These are phyloP conservation scores for Kuraishia capsulata DNA, from an alignment of 805 yeast species.

Conservation along the genomic window DNA sequence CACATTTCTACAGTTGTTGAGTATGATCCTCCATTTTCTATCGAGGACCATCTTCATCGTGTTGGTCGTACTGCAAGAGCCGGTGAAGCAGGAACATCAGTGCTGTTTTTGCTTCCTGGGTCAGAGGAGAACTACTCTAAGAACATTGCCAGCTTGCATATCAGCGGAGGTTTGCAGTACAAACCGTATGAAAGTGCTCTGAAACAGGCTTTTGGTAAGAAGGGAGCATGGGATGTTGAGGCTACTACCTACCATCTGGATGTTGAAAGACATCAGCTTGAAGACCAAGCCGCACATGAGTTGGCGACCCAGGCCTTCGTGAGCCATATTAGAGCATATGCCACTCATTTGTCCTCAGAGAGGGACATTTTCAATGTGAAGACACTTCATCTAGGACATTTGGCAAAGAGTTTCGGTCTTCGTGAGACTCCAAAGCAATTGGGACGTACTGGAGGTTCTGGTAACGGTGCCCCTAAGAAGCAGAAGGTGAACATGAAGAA, in stretches of 20 bases:
- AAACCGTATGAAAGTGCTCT: constrained; percentile 36
- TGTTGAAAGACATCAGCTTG: constrained; percentile 82
- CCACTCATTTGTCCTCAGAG: constrained; percentile 84
- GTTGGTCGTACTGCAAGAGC: constrained; percentile 98
- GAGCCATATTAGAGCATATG: constrained; percentile 89
- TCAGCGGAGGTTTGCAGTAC: constrained; percentile 36
- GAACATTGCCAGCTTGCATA: constrained; percentile 48
- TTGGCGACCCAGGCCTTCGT: constrained; percentile 75
- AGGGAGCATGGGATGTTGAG: constrained; percentile 68
- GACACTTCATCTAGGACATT: constrained; percentile 83
- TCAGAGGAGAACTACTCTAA: constrained; percentile 78
- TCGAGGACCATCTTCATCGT: constrained; percentile 93
- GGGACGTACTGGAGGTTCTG: constrained; percentile 34
- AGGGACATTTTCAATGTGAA: constrained; percentile 75
- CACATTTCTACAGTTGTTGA: constrained; percentile 80
- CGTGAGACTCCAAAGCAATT: constrained; percentile 89
- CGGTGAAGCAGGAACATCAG: constrained; percentile 76
- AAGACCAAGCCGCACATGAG: constrained; percentile 48
- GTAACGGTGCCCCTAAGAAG: constrained; percentile 25
- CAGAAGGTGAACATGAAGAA: constrained; percentile 61
- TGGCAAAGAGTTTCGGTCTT: constrained; percentile 90
- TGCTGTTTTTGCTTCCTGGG: constrained; percentile 79
- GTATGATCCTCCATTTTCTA: constrained; percentile 89
- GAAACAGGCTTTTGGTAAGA: constrained; percentile 19
- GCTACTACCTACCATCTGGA: constrained; percentile 96